Evolutionary conservation across 2,329 filamentous ascomycete genomes (phyloP).

Genomic region (Pseudocercospora pini-densiflorae): DNA sequence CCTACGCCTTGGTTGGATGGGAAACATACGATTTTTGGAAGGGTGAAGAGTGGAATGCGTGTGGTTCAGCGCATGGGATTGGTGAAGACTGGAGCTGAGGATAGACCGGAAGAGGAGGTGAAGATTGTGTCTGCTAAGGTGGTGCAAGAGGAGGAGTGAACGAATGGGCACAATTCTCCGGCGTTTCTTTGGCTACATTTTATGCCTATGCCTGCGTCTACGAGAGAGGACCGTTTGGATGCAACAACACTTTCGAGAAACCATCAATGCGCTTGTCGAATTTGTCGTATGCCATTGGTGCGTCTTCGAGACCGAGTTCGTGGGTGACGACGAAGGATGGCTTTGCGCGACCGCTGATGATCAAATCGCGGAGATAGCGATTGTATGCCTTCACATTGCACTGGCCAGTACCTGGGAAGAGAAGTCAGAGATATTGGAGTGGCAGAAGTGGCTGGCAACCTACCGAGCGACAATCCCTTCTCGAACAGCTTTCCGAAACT

Average conservation of each 20-base stretch:
- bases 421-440: background rate
- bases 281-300: conserved; percentile 42
- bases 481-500: conserved; percentile 72
- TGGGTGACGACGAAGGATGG: conserved; percentile 70
- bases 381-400: conserved; percentile 74
- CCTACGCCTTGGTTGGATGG: conserved; percentile 96
- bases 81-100: conserved; percentile 80
- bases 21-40: conserved; percentile 95
- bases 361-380: conserved; percentile 67
- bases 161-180: background rate
- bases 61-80: conserved; percentile 87
- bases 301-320: conserved; percentile 66
- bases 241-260: conserved; percentile 70
- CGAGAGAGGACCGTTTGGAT: conserved; percentile 61
- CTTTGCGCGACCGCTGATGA: conserved; percentile 66
- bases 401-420: conserved; percentile 56
- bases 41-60: conserved; percentile 81
- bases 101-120: conserved; percentile 80
- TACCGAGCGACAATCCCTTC: conserved; percentile 65
- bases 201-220: conserved; percentile 18
- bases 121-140: conserved; percentile 76
- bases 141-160: conserved; percentile 65
- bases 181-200: background rate
- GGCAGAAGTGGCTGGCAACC: conserved; percentile 29
- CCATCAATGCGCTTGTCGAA: conserved; percentile 65